Base-by-base conservation (phyloP, 2,329 filamentous ascomycete genomes). In the Colletotrichum agaves region DNA sequence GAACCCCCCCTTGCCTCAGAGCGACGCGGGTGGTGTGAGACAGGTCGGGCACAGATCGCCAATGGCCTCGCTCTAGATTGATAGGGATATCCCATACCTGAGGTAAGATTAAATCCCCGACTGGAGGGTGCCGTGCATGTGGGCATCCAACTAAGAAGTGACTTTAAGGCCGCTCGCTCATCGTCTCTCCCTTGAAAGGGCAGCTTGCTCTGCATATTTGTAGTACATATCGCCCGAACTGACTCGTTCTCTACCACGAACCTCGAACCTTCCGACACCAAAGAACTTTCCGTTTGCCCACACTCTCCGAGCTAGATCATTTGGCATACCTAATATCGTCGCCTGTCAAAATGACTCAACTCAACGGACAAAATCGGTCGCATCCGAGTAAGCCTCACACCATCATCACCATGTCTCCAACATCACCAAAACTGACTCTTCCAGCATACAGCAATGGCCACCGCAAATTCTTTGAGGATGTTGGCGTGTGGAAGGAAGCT, bases 401-500 rank as follows among this genome's bases (percentile, higher is more conserved):
- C 60, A 27, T 23, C 27, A 17, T 6, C 33, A 35, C 43, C 17
- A 35, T 17, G 10, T 13, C 15, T 19, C 17, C 47, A 19, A 5
- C 35, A 31, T 60, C 39, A 35, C 15, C 23, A 15, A 33, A 23
- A 39, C 64, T 67, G n/a, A 68, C 65, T 5, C 8, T 35, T 41
- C n/a, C 49, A 71, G 69, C 69, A 41, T 65, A 73, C 59, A 73
- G 71, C 62, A 74, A 74, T 43, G 71, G 74, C 50, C 76, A 76
- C 64, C 68, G 73, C 64, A 79, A 78, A 67, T 87, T 86, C 75
- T 84, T 85, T 58, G 83, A 85, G 72, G 88, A 90, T 73, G 83
- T 85, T 70, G 88, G 89, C 41, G 78, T 92, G 68, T 94, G 91
- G 90, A 89, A 88, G 73, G 85, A 90, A 55, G 91, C 92, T 2